Evolutionary conservation across 2,329 filamentous ascomycete species (phyloP).

Genomic region (Blastomyces gilchristii): DNA sequence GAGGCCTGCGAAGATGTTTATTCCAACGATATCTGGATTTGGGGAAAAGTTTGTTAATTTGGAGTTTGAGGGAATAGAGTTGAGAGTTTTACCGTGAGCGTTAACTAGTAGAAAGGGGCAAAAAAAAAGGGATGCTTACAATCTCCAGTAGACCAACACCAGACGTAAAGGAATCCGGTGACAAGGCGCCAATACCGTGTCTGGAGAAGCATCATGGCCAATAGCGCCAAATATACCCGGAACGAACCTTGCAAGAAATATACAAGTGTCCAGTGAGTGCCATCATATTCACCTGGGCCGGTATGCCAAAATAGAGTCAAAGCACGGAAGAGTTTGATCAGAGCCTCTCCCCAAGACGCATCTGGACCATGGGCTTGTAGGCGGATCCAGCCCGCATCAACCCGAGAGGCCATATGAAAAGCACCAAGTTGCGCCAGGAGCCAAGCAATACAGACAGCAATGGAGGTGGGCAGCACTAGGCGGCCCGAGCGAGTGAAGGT

Average conservation of each 20-base stretch:
- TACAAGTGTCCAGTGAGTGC: constrained; percentile 36
- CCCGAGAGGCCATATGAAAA: constrained; percentile 17
- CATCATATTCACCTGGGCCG: constrained; percentile 34
- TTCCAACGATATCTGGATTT: constrained; percentile 18
- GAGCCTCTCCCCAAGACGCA: constrained; percentile 13
- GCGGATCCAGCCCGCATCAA: constrained; percentile 21
- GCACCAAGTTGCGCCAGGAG: constrained; percentile 19
- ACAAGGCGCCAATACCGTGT: constrained; percentile 28
- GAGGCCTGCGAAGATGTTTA: constrained; percentile 22
- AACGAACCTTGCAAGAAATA: constrained; percentile 35
- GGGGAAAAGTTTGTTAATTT: constrained; percentile 5
- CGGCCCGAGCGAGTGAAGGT: constrained; percentile 19
- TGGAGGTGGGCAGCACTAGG: constrained; percentile 20
- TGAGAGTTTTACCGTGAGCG: too few species aligned
- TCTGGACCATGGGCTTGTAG: constrained; percentile 12
- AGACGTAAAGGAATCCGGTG: constrained; percentile 30
- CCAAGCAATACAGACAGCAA: constrained; percentile 19
- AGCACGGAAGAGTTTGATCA: constrained; percentile 16
- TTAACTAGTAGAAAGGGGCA: too few species aligned
- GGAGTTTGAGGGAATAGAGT: not conserved
- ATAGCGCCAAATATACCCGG: constrained; percentile 34
- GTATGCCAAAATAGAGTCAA: constrained; percentile 26
- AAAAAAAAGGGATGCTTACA: constrained; percentile 14
- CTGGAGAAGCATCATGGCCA: constrained; percentile 32
- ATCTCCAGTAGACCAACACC: constrained; percentile 25